These are phyloP conservation scores for Cladosporium sp. DNA, from an alignment of 2,329 filamentous ascomycete genomes.

Conservation along the genomic window DNA sequence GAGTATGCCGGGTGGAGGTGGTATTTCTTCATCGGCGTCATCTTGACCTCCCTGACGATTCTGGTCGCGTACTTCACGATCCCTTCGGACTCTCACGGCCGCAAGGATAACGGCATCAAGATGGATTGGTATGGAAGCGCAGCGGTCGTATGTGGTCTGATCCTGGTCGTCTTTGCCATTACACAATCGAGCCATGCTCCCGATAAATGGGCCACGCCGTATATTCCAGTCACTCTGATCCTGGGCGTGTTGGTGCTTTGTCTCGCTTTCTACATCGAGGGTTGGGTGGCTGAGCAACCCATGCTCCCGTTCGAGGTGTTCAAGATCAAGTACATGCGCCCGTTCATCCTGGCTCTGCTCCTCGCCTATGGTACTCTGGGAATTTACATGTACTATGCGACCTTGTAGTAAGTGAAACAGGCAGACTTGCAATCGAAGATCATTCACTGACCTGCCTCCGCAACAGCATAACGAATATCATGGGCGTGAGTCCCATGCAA, in stretches of 20 bases:
- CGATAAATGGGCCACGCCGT: slow-evolving; percentile 67
- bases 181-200: slow-evolving; percentile 68
- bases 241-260: slow-evolving; percentile 58
- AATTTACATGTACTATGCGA: slow-evolving; percentile 66
- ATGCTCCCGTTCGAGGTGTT: slow-evolving; percentile 69
- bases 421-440: neutral
- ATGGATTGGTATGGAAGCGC: slow-evolving; percentile 68
- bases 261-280: slow-evolving; percentile 65
- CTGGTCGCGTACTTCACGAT: slow-evolving; percentile 46
- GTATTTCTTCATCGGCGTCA: slow-evolving; percentile 65
- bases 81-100: slow-evolving; percentile 44
- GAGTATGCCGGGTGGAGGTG: slow-evolving; percentile 57
- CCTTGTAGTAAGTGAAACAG: slow-evolving; percentile 55
- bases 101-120: slow-evolving; percentile 36
- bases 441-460: slow-evolving; percentile 3
- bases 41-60: slow-evolving; percentile 46
- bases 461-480: slow-evolving; percentile 57
- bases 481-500: slow-evolving; percentile 56
- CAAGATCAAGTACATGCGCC: slow-evolving; percentile 63
- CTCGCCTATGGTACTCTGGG: slow-evolving; percentile 67
- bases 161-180: slow-evolving; percentile 70
- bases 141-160: slow-evolving; percentile 60
- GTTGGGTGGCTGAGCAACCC: slow-evolving; percentile 64
- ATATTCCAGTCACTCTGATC: slow-evolving; percentile 63
- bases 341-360: slow-evolving; percentile 57